Evolutionary conservation across 2,329 filamentous ascomycete genomes (phyloP).

Genomic region (Chaetomiaceae sp.): DNA sequence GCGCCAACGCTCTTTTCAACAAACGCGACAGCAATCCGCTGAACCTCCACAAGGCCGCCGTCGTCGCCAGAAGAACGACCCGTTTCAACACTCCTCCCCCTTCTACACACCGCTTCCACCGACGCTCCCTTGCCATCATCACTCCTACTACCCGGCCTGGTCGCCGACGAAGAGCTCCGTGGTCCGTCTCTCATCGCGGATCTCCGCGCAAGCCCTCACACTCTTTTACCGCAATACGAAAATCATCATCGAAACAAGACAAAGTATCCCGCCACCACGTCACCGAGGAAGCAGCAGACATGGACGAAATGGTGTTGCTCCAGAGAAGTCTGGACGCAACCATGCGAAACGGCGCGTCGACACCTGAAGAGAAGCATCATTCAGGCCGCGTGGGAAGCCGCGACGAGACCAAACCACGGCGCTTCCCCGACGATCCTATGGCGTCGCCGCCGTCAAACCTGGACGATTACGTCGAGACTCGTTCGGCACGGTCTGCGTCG

Average conservation of each 20-base stretch:
- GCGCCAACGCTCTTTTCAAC: constrained; percentile 40
- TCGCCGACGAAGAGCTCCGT: constrained; percentile 26
- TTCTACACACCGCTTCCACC: constrained; percentile 28
- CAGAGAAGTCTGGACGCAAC: constrained; percentile 27
- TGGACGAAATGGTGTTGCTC: constrained; percentile 24
- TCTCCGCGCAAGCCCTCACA: constrained; percentile 25
- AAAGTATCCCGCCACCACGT: constrained; percentile 5
- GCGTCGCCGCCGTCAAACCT: constrained; percentile 31
- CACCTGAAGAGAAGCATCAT: constrained; percentile 15
- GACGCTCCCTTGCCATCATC: constrained; percentile 15
- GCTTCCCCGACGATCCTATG: constrained; percentile 35
- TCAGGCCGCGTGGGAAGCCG: constrained; percentile 13
- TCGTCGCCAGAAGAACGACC: constrained; percentile 41
- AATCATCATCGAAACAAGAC: constrained; percentile 2
- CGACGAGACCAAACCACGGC: constrained; percentile 26
- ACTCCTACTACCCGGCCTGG: constrained; percentile 17
- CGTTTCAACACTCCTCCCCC: constrained; percentile 30
- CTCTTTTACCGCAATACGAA: constrained; percentile 7
- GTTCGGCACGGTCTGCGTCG: constrained; percentile 50
- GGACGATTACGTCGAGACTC: constrained; percentile 40
- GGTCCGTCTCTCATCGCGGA: constrained; percentile 20
- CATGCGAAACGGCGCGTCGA: constrained; percentile 17
- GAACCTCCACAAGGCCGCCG: constrained; percentile 39
- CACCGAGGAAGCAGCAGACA: constrained; percentile 6
- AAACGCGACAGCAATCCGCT: constrained; percentile 41